Evolutionary conservation across 2,329 filamentous ascomycete genomes (phyloP).

Genomic region (Dactylella cylindrospora): DNA sequence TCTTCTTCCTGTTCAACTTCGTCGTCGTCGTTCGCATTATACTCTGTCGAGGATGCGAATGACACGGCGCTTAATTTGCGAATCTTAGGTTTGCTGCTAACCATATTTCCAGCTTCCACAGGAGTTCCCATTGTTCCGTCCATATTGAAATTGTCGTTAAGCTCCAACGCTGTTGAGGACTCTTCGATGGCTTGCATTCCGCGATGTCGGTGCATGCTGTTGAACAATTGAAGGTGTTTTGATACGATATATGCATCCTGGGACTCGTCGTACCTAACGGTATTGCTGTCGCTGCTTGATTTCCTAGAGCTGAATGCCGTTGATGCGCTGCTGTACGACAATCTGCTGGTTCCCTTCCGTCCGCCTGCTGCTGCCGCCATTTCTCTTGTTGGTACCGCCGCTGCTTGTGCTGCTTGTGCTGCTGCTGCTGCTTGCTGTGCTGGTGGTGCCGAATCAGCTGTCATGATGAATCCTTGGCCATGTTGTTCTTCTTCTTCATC

Average conservation of each 20-base stretch:
- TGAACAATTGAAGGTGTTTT: background rate
- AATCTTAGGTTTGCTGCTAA: slow-evolving; percentile 8
- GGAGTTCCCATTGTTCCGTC: background rate
- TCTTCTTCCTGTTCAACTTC: slow-evolving; percentile 5
- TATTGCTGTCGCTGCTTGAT: slow-evolving; percentile 11
- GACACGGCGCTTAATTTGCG: slow-evolving; percentile 39
- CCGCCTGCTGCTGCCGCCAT: no score
- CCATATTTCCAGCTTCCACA: background rate
- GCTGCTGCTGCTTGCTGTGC: no score
- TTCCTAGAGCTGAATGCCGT: slow-evolving; percentile 12
- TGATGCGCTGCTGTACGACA: slow-evolving; percentile 24
- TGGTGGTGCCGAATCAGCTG: no score
- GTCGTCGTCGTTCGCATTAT: slow-evolving; percentile 29
- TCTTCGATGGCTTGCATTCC: background rate
- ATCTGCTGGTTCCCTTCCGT: slow-evolving; percentile 3
- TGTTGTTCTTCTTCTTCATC: no score
- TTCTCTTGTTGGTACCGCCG: no score
- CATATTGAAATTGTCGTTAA: background rate
- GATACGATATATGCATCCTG: background rate
- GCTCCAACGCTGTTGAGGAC: no score
- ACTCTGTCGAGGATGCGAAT: slow-evolving; percentile 33
- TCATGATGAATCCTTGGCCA: no score
- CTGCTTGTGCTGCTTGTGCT: no score
- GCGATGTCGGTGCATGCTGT: background rate
- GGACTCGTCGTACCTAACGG: background rate